These are phyloP conservation scores for Paraphaeosphaeria sporulosa DNA, from an alignment of 2,329 filamentous ascomycete species.

Conservation along the genomic window DNA sequence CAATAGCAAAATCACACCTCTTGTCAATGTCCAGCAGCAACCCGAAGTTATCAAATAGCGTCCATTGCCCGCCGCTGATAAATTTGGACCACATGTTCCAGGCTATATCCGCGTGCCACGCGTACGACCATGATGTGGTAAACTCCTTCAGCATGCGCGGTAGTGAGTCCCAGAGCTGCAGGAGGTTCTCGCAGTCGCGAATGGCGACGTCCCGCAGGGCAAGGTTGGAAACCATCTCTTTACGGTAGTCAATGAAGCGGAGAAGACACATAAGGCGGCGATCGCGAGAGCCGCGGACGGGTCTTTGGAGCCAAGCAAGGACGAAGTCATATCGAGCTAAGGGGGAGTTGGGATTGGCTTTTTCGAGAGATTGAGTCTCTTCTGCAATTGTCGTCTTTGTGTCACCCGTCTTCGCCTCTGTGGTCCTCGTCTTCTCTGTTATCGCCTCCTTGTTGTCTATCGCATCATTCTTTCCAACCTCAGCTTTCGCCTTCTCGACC, in stretches of 20 bases:
- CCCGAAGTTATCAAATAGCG: conserved; percentile 5
- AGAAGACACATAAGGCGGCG: conserved; percentile 1
- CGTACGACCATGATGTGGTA: neutral
- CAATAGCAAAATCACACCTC: conserved; percentile 4
- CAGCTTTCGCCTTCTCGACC: neutral
- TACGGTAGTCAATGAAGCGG: neutral
- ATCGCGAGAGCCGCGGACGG: neutral
- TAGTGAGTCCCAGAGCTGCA: conserved; percentile 3
- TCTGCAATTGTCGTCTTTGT: neutral
- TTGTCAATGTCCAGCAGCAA: conserved; percentile 4
- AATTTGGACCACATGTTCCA: conserved; percentile 5
- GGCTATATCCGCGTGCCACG: conserved; percentile 8
- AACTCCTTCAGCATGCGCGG: conserved; percentile 10
- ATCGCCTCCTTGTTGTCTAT: no score
- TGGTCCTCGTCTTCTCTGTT: no score
- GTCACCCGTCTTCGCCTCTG: neutral
- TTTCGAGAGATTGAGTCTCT: neutral
- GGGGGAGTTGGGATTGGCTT: no score
- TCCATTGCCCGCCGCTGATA: conserved; percentile 3
- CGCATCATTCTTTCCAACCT: no score
- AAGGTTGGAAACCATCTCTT: neutral
- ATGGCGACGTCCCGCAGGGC: neutral
- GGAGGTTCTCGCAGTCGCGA: conserved; percentile 5
- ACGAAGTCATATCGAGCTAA: neutral
- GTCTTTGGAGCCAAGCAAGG: neutral